Conservation (phyloP, 1,284 basidiomycete species). For the Ceratobasidium sp. region DNA sequence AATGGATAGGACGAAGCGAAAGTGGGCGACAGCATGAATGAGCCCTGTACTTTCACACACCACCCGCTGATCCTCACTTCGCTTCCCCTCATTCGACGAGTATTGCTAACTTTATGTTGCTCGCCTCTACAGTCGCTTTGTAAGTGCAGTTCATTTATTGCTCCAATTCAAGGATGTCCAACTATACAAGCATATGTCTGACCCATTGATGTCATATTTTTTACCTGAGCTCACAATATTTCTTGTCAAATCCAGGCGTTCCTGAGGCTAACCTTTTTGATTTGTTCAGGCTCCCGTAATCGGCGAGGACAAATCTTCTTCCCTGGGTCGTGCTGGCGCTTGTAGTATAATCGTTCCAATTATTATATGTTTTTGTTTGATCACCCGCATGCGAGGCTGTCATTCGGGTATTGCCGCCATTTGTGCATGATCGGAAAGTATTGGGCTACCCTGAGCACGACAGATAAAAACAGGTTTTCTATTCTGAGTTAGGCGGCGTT, state of each 20-base stretch:
- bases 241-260: neutral
- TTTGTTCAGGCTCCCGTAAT: neutral
- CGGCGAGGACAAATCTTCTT: no score
- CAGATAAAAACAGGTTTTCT: no score
- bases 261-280: neutral
- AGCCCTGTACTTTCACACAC: conserved; percentile 51
- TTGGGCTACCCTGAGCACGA: no score
- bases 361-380: no score
- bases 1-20: conserved; percentile 48
- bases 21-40: conserved; percentile 51
- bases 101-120: conserved; percentile 5
- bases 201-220: conserved; percentile 45
- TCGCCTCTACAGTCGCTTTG: neutral
- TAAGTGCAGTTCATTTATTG: conserved; percentile 1
- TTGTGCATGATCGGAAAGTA: no score
- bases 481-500: no score
- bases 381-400: no score
- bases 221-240: conserved; percentile 1
- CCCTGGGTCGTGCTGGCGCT: no score
- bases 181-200: conserved; percentile 67
- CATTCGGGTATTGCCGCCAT: no score
- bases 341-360: no score
- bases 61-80: conserved; percentile 52
- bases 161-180: conserved; percentile 53
- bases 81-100: conserved; percentile 37